Conservation (phyloP, 768 basidiomycete species). For the Paxillus involutus region DNA sequence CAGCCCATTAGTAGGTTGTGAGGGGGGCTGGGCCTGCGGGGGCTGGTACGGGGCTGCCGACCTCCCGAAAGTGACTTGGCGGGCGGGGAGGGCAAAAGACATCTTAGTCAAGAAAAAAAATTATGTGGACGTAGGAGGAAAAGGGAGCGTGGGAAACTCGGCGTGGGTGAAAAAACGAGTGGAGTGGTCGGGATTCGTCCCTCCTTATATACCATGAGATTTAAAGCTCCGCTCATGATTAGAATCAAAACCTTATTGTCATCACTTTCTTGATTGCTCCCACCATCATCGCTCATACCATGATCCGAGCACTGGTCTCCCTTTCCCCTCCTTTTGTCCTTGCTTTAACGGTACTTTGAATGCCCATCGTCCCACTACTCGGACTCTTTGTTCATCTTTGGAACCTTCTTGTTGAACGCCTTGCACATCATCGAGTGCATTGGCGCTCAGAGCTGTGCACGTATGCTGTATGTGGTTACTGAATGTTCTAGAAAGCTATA, state of each 20-base stretch:
- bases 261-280: slow-evolving; percentile 22
- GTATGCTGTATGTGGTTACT: not conserved
- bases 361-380: not conserved
- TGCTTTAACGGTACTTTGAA: not conserved
- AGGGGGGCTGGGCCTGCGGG: slow-evolving; percentile 35
- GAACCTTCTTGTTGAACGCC: not conserved
- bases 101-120: slow-evolving; percentile 21
- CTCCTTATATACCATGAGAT: slow-evolving; percentile 20
- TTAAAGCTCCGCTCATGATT: slow-evolving; percentile 33
- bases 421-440: not conserved
- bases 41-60: slow-evolving; percentile 48
- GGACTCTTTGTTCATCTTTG: not conserved
- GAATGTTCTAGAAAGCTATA: slow-evolving; percentile 27
- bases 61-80: slow-evolving; percentile 77
- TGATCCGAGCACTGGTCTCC: slow-evolving; percentile 12
- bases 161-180: slow-evolving; percentile 24
- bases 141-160: slow-evolving; percentile 27
- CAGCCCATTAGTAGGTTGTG: slow-evolving; percentile 49
- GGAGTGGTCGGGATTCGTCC: slow-evolving; percentile 8
- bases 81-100: slow-evolving; percentile 72
- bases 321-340: not conserved
- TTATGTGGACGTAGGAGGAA: slow-evolving; percentile 19
- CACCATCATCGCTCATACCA: slow-evolving; percentile 16
- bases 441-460: not conserved
- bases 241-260: slow-evolving; percentile 9